Conservation (phyloP, 2,329 filamentous ascomycete species). For the Diaporthe citri region DNA sequence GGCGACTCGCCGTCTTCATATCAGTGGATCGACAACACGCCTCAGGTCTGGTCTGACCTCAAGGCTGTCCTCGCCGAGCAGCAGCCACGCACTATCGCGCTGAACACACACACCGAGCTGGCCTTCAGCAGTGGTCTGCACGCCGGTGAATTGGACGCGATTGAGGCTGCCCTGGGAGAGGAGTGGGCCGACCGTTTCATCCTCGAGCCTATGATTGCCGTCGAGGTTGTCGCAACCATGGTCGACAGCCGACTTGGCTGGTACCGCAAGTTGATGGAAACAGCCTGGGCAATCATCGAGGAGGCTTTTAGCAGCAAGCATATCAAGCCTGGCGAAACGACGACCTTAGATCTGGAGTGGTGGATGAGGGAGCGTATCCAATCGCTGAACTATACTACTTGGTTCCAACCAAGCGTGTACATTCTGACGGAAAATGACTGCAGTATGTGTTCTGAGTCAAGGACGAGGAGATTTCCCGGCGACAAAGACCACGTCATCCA, state of each 20-base stretch:
- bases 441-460: slow-evolving; percentile 28
- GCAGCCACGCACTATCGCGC: slow-evolving; percentile 54
- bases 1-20: slow-evolving; percentile 48
- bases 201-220: slow-evolving; percentile 57
- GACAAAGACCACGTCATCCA: slow-evolving; percentile 50
- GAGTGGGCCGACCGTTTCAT: slow-evolving; percentile 57
- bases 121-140: slow-evolving; percentile 62
- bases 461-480: slow-evolving; percentile 32
- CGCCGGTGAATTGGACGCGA: slow-evolving; percentile 58
- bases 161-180: slow-evolving; percentile 51
- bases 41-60: slow-evolving; percentile 56
- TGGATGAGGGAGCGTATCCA: slow-evolving; percentile 64
- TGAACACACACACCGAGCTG: slow-evolving; percentile 59
- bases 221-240: slow-evolving; percentile 61
- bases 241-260: slow-evolving; percentile 53
- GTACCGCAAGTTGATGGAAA: slow-evolving; percentile 62
- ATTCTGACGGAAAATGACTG: slow-evolving; percentile 52
- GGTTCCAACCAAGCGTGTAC: slow-evolving; percentile 63
- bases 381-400: slow-evolving; percentile 63
- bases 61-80: slow-evolving; percentile 52
- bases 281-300: slow-evolving; percentile 63
- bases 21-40: slow-evolving; percentile 62
- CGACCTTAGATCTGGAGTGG: slow-evolving; percentile 62
- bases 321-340: slow-evolving; percentile 58
- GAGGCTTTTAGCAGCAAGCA: slow-evolving; percentile 59